Evolutionary conservation across 148 eudicot genomes (phyloP).

Genomic region (Rheum nobile): DNA sequence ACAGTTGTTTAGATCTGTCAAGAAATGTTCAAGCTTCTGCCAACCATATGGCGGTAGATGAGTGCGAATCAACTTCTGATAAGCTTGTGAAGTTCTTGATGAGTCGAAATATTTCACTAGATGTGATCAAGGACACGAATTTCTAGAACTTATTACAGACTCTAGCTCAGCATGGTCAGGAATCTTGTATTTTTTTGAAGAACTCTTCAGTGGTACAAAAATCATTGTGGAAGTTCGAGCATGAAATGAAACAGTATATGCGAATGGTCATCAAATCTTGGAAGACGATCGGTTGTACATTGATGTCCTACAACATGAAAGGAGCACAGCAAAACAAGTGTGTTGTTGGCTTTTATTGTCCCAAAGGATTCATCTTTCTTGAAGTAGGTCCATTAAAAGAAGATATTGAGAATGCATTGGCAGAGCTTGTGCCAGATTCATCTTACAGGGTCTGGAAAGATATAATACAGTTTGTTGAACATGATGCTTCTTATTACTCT

Average conservation of each 20-base stretch:
- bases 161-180: not conserved
- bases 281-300: not conserved
- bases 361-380: slow-evolving; percentile 3
- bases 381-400: not conserved
- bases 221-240: not conserved
- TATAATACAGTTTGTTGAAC: not conserved
- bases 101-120: not conserved
- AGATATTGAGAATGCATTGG: not conserved
- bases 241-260: not conserved
- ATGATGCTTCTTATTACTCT: not conserved
- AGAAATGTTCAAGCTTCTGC: not conserved
- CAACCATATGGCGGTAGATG: not conserved
- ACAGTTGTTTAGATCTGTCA: not conserved
- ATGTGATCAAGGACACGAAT: not conserved
- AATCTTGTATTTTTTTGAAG: not conserved
- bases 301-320: not conserved
- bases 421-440: not conserved
- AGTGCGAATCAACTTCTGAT: not conserved
- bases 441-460: not conserved
- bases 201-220: not conserved
- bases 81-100: not conserved
- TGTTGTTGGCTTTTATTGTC: not conserved
- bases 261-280: not conserved
- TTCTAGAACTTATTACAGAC: not conserved
- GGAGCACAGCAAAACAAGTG: not conserved